Evolutionary conservation across 805 yeast genomes (phyloP).

Genomic region (Nadsonia fulvescens): DNA sequence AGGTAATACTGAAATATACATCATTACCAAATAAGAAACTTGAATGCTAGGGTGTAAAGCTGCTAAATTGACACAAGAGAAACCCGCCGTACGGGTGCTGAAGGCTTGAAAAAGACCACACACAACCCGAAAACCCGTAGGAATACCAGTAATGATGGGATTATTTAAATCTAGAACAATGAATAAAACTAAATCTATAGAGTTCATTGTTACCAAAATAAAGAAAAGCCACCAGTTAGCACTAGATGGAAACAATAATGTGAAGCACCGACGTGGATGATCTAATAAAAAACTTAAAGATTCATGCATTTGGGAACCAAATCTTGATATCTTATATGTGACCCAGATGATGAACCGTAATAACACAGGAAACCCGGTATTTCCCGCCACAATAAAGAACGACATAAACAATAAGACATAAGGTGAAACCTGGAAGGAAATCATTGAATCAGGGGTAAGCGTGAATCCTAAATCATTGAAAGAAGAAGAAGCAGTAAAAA

Average conservation of each 20-base stretch:
- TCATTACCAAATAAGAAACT: conserved; percentile 87
- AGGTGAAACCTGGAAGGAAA: conserved; percentile 40
- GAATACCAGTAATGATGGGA: conserved; percentile 30
- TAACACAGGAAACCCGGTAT: conserved; percentile 83
- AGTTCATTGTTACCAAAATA: conserved; percentile 55
- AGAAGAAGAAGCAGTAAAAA: conserved; percentile 61
- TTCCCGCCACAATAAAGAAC: conserved; percentile 74
- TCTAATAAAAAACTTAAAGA: conserved; percentile 74
- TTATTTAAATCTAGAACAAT: conserved; percentile 55
- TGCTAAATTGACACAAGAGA: conserved; percentile 52
- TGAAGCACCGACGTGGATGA: conserved; percentile 94
- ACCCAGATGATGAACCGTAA: conserved; percentile 73
- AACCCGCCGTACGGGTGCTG: conserved; percentile 89
- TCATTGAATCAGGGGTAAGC: conserved; percentile 66
- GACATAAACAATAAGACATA: conserved; percentile 46
- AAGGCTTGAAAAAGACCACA: conserved; percentile 84
- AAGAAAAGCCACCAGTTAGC: conserved; percentile 91
- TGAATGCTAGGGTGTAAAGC: conserved; percentile 76
- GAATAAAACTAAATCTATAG: conserved; percentile 63
- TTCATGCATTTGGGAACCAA: conserved; percentile 31
- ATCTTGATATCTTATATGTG: conserved; percentile 46
- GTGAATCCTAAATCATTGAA: conserved; percentile 81
- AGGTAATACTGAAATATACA: conserved; percentile 94
- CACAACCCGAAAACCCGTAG: conserved; percentile 51
- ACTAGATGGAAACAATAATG: conserved; percentile 73